A percentile compares a stretch with the other conserved stretches of the same genome.
These are phyloP conservation scores for Phialocephala sp. DNA, from an alignment of 2,329 filamentous ascomycete species.

Conservation along the genomic window DNA sequence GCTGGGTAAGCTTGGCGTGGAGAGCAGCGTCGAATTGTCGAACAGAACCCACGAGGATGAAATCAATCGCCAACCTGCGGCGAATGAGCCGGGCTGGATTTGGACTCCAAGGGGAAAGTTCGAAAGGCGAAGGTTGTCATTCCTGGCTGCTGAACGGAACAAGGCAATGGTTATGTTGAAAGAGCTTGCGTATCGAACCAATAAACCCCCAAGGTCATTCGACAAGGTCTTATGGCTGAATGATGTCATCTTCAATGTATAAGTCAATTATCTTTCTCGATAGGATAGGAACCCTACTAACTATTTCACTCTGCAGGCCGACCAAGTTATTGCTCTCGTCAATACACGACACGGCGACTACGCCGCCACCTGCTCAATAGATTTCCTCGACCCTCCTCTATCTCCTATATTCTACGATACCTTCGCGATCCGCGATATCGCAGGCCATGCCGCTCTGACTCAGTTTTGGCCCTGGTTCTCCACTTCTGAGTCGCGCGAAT, in stretches of 20 bases:
- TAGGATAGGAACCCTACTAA: not conserved
- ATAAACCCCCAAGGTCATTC: slow-evolving; percentile 38
- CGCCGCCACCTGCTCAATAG: slow-evolving; percentile 65
- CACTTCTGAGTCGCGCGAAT: slow-evolving; percentile 54
- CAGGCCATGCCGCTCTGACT: slow-evolving; percentile 49
- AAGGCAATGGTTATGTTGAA: slow-evolving; percentile 50
- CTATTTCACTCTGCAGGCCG: slow-evolving; percentile 45
- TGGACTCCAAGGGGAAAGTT: slow-evolving; percentile 53
- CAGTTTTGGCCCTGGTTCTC: slow-evolving; percentile 65
- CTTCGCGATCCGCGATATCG: slow-evolving; percentile 61
- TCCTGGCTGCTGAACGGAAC: slow-evolving; percentile 68
- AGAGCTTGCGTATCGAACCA: not conserved
- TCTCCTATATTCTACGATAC: slow-evolving; percentile 62
- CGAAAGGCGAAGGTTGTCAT: slow-evolving; percentile 65
- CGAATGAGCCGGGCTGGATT: slow-evolving; percentile 61
- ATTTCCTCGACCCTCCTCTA: slow-evolving; percentile 60
- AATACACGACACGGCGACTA: slow-evolving; percentile 62
- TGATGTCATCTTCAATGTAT: slow-evolving; percentile 64
- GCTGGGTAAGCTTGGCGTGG: slow-evolving; percentile 58
- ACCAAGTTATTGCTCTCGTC: slow-evolving; percentile 60
- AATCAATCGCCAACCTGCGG: slow-evolving; percentile 11
- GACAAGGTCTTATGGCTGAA: slow-evolving; percentile 66
- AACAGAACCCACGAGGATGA: slow-evolving; percentile 25
- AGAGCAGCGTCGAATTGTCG: slow-evolving; percentile 23
- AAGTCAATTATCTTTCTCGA: slow-evolving; percentile 27